These are phyloP conservation scores for Daldinia vernicosa DNA, from an alignment of 495 filamentous ascomycete genomes.

Conservation along the genomic window DNA sequence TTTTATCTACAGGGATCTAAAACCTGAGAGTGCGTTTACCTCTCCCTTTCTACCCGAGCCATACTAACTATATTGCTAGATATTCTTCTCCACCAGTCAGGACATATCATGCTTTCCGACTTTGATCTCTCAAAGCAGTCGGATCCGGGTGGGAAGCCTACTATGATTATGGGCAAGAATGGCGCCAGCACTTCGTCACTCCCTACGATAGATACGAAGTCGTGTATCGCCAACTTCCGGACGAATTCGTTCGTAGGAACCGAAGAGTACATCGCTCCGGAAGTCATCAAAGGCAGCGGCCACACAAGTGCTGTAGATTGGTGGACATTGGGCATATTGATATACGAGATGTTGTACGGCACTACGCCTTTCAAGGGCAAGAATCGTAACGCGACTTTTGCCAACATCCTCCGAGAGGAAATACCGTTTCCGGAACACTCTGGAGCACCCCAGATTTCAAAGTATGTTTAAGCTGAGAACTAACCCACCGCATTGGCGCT, in stretches of 20 bases:
- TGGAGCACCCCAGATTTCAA: conserved; percentile 84
- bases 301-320: conserved; percentile 98
- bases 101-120: conserved; percentile 99
- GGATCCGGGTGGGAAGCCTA: conserved; percentile 92
- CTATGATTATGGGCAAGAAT: conserved; percentile 90
- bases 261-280: conserved; percentile 97
- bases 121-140: conserved; percentile 99
- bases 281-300: conserved; percentile 98
- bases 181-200: conserved; percentile 82
- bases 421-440: conserved; percentile 92
- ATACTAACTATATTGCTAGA: conserved; percentile 62
- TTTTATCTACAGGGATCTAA: conserved; percentile 97
- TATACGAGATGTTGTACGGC: conserved; percentile 99
- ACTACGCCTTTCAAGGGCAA: conserved; percentile 99
- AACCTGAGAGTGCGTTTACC: conserved; percentile 86
- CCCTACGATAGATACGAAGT: conserved; percentile 97
- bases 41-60: not conserved
- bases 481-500: conserved; percentile 18
- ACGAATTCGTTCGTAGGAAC: conserved; percentile 99
- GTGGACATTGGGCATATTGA: conserved; percentile 97
- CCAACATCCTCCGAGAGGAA: conserved; percentile 94
- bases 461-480: conserved; percentile 65
- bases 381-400: conserved; percentile 97
- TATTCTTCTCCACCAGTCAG: conserved; percentile 96
- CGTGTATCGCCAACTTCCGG: conserved; percentile 97